Evolutionary conservation across 2,329 filamentous ascomycete genomes (phyloP), one percentile per base, ranked within the genome.

Genomic region (Fusarium decemcellulare): DNA sequence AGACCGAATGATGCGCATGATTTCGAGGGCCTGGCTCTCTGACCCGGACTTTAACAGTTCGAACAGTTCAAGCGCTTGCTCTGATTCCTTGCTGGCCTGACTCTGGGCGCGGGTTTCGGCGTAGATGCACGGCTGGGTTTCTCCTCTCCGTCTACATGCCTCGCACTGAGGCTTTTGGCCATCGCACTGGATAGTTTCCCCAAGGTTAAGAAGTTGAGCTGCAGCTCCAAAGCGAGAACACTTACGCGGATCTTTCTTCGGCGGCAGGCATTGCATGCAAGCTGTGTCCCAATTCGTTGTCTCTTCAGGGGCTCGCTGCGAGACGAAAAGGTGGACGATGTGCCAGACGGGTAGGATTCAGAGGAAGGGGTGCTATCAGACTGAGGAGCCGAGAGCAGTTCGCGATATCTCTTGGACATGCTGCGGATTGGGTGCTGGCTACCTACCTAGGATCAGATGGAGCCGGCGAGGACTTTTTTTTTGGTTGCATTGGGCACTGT

Each of bases 401-500:
- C 57, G 11, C 61, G 61, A 44, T 69, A 66, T 47, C 65, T 63
- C 34, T 69, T 66, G 15, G 65, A 69, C 65, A 69, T 69, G 29
- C 50, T 43, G 42, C 16, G 18, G 57, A 18, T 44, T 27, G 23
- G 43, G 40, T 32, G 42, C 27, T 15, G 14, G 32, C 16, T 36
- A 42, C 18, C 18, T 23, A 23, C 23, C 23, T 23, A 10, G 9
- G 16, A 23, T 4, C 30, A 9, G 23, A 23, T 51, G 8, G 40
- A 12, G 18, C 14, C 15, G 23, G 18, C 47, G 36, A 51, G 14
- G 47, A 42, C 34, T 36, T 48, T n/a, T 36, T 18, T 34, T 6
- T 47, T 8, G 9, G 18, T 34, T 16, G 39, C 18, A 63, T 48
- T 32, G 44, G 30, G 23, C 32, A 34, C 12, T 34, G 32, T 34